Conservation (phyloP, 2,329 filamentous ascomycete species). For the Xylaria sp. region DNA sequence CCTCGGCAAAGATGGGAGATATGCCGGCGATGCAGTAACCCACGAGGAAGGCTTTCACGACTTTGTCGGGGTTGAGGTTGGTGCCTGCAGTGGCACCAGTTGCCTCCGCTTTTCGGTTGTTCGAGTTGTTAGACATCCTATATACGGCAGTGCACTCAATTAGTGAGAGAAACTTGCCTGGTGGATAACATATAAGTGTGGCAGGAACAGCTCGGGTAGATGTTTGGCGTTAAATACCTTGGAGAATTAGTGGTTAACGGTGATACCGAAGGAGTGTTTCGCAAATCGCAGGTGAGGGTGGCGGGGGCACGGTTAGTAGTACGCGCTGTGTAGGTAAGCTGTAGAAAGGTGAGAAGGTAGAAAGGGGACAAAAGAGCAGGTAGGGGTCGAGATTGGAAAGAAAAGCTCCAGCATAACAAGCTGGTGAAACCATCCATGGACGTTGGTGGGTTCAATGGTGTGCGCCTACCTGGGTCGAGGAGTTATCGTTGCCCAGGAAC, state of each 20-base stretch:
- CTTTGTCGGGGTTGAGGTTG: not conserved
- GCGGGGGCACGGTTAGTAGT: not conserved
- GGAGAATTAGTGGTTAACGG: not conserved
- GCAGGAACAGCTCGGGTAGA: not conserved
- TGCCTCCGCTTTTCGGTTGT: not conserved
- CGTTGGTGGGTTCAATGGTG: not conserved
- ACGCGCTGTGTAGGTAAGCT: not conserved
- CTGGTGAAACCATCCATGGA: not conserved
- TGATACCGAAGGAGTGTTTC: not conserved
- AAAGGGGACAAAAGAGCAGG: not conserved
- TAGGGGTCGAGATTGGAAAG: not conserved
- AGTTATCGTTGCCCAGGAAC: not conserved
- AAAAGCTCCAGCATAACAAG: not conserved
- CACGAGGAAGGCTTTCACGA: constrained; percentile 13
- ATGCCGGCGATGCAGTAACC: not conserved
- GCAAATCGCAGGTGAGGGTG: not conserved
- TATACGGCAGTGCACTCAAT: not conserved
- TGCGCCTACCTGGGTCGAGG: not conserved
- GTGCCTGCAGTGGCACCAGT: not conserved
- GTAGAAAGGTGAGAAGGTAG: not conserved
- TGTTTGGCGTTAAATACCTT: constrained; percentile 1
- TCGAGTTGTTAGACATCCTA: constrained; percentile 9
- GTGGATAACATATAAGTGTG: not conserved
- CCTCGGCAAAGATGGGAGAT: constrained; percentile 10
- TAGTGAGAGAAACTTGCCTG: not conserved